Base-by-base conservation (phyloP, 305 asterid genomes). In the Nicotiana rustica region DNA sequence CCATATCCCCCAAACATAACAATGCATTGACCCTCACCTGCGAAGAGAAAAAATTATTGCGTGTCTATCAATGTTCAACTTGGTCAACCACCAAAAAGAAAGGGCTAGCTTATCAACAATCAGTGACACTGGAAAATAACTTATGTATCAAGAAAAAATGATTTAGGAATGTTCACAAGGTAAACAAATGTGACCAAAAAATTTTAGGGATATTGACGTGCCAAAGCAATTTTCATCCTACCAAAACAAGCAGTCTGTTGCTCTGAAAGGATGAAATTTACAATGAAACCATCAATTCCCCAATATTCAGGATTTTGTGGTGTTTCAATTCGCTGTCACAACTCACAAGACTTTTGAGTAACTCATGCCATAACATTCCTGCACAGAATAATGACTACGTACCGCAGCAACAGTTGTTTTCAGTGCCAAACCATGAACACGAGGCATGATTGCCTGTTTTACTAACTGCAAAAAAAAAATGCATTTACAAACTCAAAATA, bases 11-110 rank as follows among this genome's bases (percentile, higher is more conserved):
- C 56, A 97, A 88, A 85, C 98, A 97, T 86, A 95, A 77, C 52
- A 97, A 89, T 65, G 99, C 97, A 90, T 95, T 97, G 88, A 97
- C 99, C 86, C 99, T 92, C 87, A 97, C 99, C 99, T 96, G 95
- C 81, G 82, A 84, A 85, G 82, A 84, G 82, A 84, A 85, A 61
- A 21, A 65, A n/a, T 8, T 56, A 55, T 38, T 52, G 71, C 25
- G 4, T 33, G 55, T 66, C 29, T 9, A 83, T 19, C 38, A 78
- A 57, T 57, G 1, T 57, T 67, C 56, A 18, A 47, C 55, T 44
- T 18, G 56, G 44, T 56, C 67, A 31, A 55, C 80, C 56, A 76
- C 67, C 67, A 65, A 76, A 52, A 76, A 55, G 80, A 55, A 49
- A 41, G 64, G 29, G 49, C 79, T 31, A 60, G 33, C 66, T 76